Conservation (phyloP, 2,329 filamentous ascomycete species). For the Orbilia oligospora region DNA sequence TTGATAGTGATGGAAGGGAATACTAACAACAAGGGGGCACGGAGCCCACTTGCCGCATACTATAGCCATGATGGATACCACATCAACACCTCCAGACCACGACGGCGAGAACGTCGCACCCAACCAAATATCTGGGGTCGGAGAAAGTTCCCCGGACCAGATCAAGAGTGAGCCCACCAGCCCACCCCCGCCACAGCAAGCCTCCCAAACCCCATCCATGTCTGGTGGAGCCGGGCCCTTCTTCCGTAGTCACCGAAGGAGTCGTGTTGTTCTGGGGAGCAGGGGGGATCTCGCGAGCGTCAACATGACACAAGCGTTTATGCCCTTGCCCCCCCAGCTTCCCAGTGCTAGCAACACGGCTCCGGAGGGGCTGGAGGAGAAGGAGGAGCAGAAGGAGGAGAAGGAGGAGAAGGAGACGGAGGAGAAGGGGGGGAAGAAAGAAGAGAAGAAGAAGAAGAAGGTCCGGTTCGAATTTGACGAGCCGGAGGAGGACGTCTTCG, state of each 20-base stretch:
- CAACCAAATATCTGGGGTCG: not conserved
- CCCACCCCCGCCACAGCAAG: not conserved
- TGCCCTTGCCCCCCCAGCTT: not conserved
- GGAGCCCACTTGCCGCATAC: not conserved
- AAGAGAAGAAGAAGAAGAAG: not conserved
- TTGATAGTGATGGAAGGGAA: not conserved
- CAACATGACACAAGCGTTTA: not conserved
- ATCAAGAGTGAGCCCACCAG: no score
- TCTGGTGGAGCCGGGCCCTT: not conserved
- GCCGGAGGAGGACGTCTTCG: not conserved
- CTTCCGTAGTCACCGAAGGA: not conserved
- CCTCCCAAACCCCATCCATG: not conserved
- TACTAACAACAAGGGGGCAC: not conserved
- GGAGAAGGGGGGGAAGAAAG: not conserved
- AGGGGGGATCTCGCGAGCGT: not conserved
- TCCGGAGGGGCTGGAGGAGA: not conserved
- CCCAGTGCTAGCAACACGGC: not conserved
- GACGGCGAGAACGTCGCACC: not conserved
- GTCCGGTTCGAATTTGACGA: not conserved
- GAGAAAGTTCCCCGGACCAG: no score
- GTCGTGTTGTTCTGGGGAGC: not conserved
- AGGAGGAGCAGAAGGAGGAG: not conserved
- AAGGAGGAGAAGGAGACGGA: not conserved
- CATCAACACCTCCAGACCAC: not conserved
- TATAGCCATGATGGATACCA: not conserved